Base-by-base conservation (phyloP, 768 basidiomycete genomes). In the Hygrophorus pudorinus region DNA sequence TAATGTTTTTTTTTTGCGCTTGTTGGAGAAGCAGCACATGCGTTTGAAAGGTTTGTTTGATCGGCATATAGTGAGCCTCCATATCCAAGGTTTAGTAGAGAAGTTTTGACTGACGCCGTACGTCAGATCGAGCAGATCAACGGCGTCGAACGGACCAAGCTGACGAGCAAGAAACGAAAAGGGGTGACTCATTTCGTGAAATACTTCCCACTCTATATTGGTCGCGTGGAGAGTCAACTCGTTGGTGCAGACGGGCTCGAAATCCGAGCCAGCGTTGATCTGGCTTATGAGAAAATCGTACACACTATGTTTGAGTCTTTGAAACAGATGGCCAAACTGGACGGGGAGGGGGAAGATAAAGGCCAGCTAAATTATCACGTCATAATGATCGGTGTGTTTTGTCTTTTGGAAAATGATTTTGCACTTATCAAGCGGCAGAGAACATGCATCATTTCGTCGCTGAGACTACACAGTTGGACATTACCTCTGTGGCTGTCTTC, bases 331-430 rank as follows among this genome's bases (percentile, higher is more conserved):
- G 94, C 93, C 9, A 98, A 96, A 61, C 66, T 94, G 72, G 85
- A 92, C 45, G 87, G 89, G 0, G 89, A 88, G 45, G 85, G 78
- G 0, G 94, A 98, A 57, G 93, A 92, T 61, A 98, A 98, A 62
- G 92, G 92, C 0, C 91, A 94, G 57, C 73, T 98, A 42, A 97
- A 97, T 61, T 96, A 90, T 51, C 91, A 96, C 58, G 89, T 97
- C 52, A 84, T 94, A 55, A 71, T 98, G 48, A 85, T 97, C 45
- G 94, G 94, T 93, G 55, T 54, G 85, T 61, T 28, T 33, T 6
- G 38, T 14, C 33, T 13, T 30, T n/a, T 28, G 7, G 24, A 3
- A 24, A 8, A 9, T 54, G 82, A 61, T 27, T 4, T 38, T 8
- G 38, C 16, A 33, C 21, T 21, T 13, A 34, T 49, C 3, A 35